Conservation (phyloP, 164 flowering plant species). For the Annona squamosa region DNA sequence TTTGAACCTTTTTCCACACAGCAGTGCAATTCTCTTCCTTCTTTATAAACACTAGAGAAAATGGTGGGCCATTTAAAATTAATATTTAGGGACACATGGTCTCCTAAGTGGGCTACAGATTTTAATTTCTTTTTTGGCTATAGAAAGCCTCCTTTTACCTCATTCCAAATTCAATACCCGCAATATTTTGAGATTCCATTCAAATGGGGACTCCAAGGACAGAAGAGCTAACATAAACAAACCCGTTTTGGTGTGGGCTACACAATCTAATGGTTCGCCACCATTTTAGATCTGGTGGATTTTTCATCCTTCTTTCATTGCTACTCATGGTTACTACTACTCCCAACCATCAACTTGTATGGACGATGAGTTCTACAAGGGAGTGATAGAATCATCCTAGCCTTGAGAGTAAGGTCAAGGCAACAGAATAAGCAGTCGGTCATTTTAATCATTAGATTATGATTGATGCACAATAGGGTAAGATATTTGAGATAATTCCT, state of each 20-base stretch:
- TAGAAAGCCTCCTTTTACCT: constrained; percentile 19
- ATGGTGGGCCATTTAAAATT: constrained; percentile 30
- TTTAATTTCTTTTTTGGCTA: constrained; percentile 27
- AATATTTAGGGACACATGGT: constrained; percentile 43
- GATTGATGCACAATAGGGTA: too few relatives aligned
- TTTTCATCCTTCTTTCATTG: neutral
- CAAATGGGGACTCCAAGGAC: constrained; percentile 33
- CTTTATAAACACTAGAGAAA: constrained; percentile 44
- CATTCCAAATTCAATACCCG: constrained; percentile 24
- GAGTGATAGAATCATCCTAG: neutral
- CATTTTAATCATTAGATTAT: too few relatives aligned
- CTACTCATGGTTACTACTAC: neutral
- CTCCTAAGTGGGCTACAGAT: constrained; percentile 60
- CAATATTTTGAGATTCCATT: constrained; percentile 37
- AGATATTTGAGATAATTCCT: too few relatives aligned
- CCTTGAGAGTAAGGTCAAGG: neutral
- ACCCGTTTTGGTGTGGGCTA: constrained; percentile 12
- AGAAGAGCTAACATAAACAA: constrained; percentile 31
- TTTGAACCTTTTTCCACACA: constrained; percentile 6
- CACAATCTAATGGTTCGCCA: neutral
- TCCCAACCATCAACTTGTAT: neutral
- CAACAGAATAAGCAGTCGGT: too few relatives aligned
- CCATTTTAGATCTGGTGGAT: neutral
- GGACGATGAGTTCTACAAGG: neutral
- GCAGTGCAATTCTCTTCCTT: constrained; percentile 20